Evolutionary conservation across 2,329 filamentous ascomycete species (phyloP).

Genomic region (Claviceps digitariae): DNA sequence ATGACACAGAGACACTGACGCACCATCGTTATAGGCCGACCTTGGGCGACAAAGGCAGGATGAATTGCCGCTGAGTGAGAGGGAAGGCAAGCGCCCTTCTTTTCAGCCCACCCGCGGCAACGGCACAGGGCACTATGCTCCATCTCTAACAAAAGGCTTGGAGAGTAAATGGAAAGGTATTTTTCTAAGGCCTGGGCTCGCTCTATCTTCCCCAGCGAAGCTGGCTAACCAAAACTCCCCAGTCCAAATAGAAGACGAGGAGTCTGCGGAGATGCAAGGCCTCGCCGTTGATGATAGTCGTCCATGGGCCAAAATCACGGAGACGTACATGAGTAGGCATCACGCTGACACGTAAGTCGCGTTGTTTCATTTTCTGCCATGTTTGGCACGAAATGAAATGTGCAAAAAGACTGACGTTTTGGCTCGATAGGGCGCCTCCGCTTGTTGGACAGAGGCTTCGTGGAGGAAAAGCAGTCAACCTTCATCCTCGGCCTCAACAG

Average conservation of each 20-base stretch:
- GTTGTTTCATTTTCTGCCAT: background rate
- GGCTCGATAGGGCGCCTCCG: slow-evolving; percentile 7
- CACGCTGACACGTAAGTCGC: slow-evolving; percentile 5
- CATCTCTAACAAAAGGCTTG: slow-evolving; percentile 5
- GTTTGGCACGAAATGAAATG: background rate
- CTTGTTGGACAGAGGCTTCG: background rate
- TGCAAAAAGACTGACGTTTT: background rate
- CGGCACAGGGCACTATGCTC: slow-evolving; percentile 6
- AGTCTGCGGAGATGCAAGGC: slow-evolving; percentile 12
- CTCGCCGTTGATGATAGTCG: slow-evolving; percentile 9
- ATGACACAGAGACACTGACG: background rate
- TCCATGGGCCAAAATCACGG: slow-evolving; percentile 10
- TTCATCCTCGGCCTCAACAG: background rate
- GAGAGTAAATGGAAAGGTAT: slow-evolving; percentile 11
- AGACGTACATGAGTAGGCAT: slow-evolving; percentile 5
- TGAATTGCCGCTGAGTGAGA: slow-evolving; percentile 10
- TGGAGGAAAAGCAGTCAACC: background rate
- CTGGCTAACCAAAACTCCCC: background rate
- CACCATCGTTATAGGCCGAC: slow-evolving; percentile 9
- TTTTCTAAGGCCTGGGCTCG: background rate
- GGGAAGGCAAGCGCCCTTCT: slow-evolving; percentile 7
- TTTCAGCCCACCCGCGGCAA: slow-evolving; percentile 6
- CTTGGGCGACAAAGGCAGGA: slow-evolving; percentile 12
- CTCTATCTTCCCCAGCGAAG: background rate
- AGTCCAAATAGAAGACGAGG: slow-evolving; percentile 12